Evolutionary conservation across 192 early-diverging fungal species (phyloP), one percentile per base, ranked within the genome.

Genomic region (Coemansia sp.): DNA sequence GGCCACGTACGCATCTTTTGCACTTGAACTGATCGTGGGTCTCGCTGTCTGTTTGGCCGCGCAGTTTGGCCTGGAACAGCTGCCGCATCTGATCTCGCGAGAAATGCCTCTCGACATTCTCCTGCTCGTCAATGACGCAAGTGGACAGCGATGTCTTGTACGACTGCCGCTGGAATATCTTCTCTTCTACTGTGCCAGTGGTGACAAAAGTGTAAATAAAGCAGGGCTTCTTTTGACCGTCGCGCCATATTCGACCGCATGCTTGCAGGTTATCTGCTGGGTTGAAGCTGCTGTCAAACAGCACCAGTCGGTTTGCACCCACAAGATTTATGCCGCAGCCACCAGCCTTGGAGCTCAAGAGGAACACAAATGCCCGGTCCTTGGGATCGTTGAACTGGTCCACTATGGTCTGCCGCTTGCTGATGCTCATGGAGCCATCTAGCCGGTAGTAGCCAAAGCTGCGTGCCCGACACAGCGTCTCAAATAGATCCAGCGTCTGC

Each of bases 21-120:
- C 97, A 99, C 66, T 92, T 93, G 78, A 99, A 97, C 14, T 90
- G 94, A 60, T 94, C 93, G 66, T 99, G 97, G 3, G 97, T 99
- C 36, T 99, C 94, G 59, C 87, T 90, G 48, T 72, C 45, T 0
- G 76, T 71, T 56, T 69, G 58, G 48, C 64, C 71, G 54, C 84
- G 49, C 14, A 81, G 58, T 43, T 93, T 93, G 23, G 88, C 82
- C 69, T 84, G 78, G 78, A 99, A 99, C 15, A 99, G 82, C 71
- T 96, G 86, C 5, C 86, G 80, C 66, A 99, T 85, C 50, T 88
- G 84, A 45, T 93, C 90, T 31, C 88, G 74, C 11, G 93, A 93
- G 60, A 98, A 99, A 55, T 98, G 94, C 0, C 97, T 82, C 62
- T 96, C 94, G 18, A 90, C 89, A 60, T 98, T 87, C 64, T 85